Percentiles rank a stretch among this genome's conserved stretches.
These are phyloP conservation scores for Colletotrichum sp. DNA, from an alignment of 2,329 filamentous ascomycete genomes.

Conservation along the genomic window DNA sequence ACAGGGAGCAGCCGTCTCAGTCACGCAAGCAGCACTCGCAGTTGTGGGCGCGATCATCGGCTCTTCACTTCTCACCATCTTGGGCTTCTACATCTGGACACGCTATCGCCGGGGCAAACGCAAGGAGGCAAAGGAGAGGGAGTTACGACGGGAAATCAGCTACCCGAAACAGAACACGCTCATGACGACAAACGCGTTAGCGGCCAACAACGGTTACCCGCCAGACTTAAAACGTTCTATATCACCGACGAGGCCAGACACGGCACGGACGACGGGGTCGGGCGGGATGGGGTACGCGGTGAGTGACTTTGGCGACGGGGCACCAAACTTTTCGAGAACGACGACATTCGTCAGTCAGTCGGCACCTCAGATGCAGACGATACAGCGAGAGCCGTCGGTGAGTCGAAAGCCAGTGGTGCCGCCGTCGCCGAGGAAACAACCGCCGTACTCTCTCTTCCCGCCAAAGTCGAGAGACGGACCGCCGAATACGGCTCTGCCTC, in stretches of 20 bases:
- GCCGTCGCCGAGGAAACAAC: constrained; percentile 12
- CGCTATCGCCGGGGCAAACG: constrained; percentile 30
- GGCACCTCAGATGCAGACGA: neutral
- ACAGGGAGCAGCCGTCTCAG: constrained; percentile 42
- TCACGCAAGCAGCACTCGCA: constrained; percentile 45
- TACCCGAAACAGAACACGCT: constrained; percentile 27
- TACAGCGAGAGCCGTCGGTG: neutral
- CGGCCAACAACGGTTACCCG: constrained; percentile 21
- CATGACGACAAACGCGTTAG: constrained; percentile 11
- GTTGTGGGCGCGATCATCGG: constrained; percentile 47
- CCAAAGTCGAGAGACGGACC: neutral
- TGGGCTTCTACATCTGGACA: constrained; percentile 39
- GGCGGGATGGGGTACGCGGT: constrained; percentile 3
- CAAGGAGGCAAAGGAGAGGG: constrained; percentile 2
- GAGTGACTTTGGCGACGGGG: constrained; percentile 1
- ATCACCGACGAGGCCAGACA: constrained; percentile 17
- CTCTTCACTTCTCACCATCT: constrained; percentile 43
- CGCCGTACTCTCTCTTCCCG: constrained; percentile 6
- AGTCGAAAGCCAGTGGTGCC: neutral
- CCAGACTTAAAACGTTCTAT: constrained; percentile 27
- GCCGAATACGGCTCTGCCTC: neutral
- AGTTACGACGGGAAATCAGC: constrained; percentile 21
- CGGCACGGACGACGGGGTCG: constrained; percentile 11
- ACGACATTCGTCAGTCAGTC: constrained; percentile 4
- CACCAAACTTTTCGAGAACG: constrained; percentile 7